These are phyloP conservation scores for Phytophthora podocarpi DNA, from an alignment of 352 stramenopile species.

Conservation along the genomic window DNA sequence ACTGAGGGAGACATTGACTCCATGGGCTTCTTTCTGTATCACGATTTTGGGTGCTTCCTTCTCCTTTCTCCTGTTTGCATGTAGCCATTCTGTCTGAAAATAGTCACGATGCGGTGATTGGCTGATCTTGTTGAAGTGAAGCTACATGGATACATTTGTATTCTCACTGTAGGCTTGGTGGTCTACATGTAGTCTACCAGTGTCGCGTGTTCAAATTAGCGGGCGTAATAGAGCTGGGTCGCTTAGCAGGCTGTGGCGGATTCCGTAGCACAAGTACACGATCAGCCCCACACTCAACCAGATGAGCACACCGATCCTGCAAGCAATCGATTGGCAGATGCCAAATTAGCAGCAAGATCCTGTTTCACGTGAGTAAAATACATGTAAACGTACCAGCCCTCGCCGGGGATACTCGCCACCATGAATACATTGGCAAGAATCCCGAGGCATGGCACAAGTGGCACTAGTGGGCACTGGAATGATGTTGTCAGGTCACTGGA, in stretches of 20 bases:
- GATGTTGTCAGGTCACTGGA: constrained; percentile 35
- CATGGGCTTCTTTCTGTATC: neutral
- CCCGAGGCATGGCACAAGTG: constrained; percentile 57
- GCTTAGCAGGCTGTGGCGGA: constrained; percentile 71
- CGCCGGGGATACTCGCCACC: constrained; percentile 57
- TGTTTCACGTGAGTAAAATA: neutral
- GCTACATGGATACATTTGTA: constrained; percentile 15
- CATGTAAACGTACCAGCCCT: constrained; percentile 53
- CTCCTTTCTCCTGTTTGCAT: neutral
- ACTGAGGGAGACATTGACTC: constrained; percentile 9
- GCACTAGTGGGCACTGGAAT: constrained; percentile 69
- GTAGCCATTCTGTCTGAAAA: constrained; percentile 13
- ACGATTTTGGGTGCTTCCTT: neutral
- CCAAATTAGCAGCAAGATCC: constrained; percentile 11
- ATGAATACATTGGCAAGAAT: constrained; percentile 77
- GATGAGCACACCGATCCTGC: constrained; percentile 73
- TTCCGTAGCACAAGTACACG: constrained; percentile 82
- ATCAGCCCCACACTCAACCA: constrained; percentile 69
- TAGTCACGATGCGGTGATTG: constrained; percentile 28
- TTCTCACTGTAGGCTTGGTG: too few species aligned
- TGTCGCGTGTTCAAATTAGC: constrained; percentile 27
- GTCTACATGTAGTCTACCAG: constrained; percentile 4
- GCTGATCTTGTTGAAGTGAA: constrained; percentile 20
- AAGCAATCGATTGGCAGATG: neutral
- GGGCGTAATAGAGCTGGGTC: constrained; percentile 30